phyloP scores from a whole-genome alignment of 1,139 yeast genomes.

The Geotrichum histeridarum region DNA sequence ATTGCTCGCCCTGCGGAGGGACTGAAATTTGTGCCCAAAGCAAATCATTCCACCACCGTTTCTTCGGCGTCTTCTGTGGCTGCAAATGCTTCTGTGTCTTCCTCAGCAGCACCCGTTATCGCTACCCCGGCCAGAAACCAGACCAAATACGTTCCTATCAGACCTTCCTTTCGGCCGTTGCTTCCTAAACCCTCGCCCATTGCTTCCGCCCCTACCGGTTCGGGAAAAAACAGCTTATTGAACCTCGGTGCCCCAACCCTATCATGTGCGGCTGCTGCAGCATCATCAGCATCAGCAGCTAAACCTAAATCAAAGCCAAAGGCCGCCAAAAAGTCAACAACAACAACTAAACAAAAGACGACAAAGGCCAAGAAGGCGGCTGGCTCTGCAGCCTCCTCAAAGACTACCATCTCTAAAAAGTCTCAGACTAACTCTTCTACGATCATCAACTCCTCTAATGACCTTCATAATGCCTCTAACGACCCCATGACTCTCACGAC shows the following conservation, averaged over 20 bases:
- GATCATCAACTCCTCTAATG: background rate
- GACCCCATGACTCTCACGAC: constrained; percentile 1
- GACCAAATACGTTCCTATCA: constrained; percentile 14
- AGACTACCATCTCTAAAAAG: background rate
- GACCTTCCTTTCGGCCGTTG: constrained; percentile 16
- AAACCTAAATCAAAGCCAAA: background rate
- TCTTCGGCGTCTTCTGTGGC: no score
- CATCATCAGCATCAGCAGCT: background rate
- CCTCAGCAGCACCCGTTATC: background rate
- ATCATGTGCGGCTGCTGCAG: background rate
- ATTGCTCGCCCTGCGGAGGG: background rate
- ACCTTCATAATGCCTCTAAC: constrained; percentile 4
- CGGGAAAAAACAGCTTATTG: background rate
- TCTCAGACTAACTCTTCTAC: background rate
- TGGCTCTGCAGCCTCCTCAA: background rate
- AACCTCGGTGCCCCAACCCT: background rate
- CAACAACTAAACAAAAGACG: background rate
- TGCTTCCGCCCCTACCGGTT: constrained; percentile 13
- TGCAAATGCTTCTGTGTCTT: no score
- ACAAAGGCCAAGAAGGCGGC: constrained; percentile 2
- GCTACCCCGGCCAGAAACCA: background rate
- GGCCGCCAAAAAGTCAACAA: background rate
- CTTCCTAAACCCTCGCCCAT: constrained; percentile 21
- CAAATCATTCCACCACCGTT: background rate
- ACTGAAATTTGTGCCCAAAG: background rate